Base-by-base conservation (phyloP, 2,329 filamentous ascomycete species). In the Neonectria ditissima region DNA sequence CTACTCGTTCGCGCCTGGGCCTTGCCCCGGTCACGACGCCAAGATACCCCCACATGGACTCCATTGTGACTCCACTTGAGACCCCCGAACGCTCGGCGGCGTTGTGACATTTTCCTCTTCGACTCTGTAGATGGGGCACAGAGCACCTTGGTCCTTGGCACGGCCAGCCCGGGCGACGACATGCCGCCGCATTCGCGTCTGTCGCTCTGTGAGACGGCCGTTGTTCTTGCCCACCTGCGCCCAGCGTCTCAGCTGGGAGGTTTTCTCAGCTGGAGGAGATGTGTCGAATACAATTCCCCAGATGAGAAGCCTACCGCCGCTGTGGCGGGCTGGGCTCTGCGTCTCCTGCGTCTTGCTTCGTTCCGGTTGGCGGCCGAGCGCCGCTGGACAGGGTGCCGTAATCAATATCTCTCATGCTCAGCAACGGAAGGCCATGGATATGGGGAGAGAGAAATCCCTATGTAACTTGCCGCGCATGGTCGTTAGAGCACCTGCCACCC, bases 21-120 rank as follows among this genome's bases (percentile, higher is more conserved):
- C 55, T 45, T 58, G 68, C 56, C 71, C 71, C 52, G 58, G 71
- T 65, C 54, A 44, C 54, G 53, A 61, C 54, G 67, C 69, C 67
- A 73, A 69, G 70, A 45, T 45, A 28, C 68, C 70, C 71, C 62
- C 70, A 70, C 70, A 70, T 47, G 32, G 56, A 26, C 47, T 41
- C 71, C 62, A 70, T 67, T 48, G 57, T 63, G 47, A 71, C 67
- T 66, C 71, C 71, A 74, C 71, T 65, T 43, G 43, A 68, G 68
- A 69, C 65, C 59, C 70, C 62, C 57, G 59, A 73, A 67, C 61
- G 59, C 68, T 70, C 69, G 61, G 66, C 62, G 60, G 58, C 55
- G 59, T 55, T 68, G 63, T 66, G 63, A 61, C 60, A 65, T 70
- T 66, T 73, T 58, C 59, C 51, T 59, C 64, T 58, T 63, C 39